Base-by-base conservation (phyloP, 2,329 filamentous ascomycete species). In the Calonectria crousiana region DNA sequence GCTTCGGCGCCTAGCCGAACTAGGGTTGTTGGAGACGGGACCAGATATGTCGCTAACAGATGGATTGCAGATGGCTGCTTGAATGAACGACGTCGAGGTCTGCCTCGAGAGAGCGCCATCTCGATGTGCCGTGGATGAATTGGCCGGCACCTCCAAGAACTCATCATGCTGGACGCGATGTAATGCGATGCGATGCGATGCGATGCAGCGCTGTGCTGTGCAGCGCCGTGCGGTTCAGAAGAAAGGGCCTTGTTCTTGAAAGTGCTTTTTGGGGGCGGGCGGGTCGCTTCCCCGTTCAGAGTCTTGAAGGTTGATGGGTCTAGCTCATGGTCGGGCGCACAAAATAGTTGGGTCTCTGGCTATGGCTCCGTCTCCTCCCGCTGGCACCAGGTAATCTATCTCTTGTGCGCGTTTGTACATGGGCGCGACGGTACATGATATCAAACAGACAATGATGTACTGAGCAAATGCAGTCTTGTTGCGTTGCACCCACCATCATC, bases 1-100 rank as follows among this genome's bases (percentile, higher is more conserved):
- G 65, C 72, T 70, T 72, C 72, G 76, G 77, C 78, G 76, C 74
- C 79, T 81, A 81, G 79, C 74, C 74, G 52, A 75, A 81, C 79
- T 79, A 72, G 78, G 78, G 76, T 73, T 64, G 71, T 72, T 80
- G 68, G 75, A 74, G 76, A 76, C 73, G 73, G 58, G 71, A 30
- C 66, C 67, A 58, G 67, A 71, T 67, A 79, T 78, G 79, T 80
- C 78, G 74, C 79, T 80, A 80, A 73, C 60, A 74, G 62, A 80
- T 78, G 78, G 75, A 78, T 80, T 73, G 74, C 74, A 71, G 77
- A 72, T 76, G 79, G 74, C 71, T 78, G 74, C 75, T 77, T 69
- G 70, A 69, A 72, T 44, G 65, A 34, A 60, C 51, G 32, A 65
- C 30, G 26, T 32, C 26, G 60, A 65, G 60, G 41, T 23, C 28